Conservation (phyloP, 2,329 filamentous ascomycete genomes). For the Fonsecaea erecta region DNA sequence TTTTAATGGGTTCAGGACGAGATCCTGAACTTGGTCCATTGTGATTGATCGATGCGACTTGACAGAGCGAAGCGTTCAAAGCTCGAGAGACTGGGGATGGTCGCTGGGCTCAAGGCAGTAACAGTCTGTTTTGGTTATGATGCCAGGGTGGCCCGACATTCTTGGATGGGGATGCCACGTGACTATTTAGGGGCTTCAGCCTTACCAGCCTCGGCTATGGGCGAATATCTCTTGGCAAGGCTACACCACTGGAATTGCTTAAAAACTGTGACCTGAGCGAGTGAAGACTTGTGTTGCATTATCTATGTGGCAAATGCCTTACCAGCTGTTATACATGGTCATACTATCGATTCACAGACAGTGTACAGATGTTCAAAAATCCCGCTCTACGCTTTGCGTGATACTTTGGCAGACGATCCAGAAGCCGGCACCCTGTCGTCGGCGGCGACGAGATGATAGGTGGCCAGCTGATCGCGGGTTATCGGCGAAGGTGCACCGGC, state of each 20-base stretch:
- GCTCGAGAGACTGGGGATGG: not conserved
- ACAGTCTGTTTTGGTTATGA: conserved; percentile 1
- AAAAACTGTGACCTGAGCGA: not conserved
- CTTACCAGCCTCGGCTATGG: conserved; percentile 20
- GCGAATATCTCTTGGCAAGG: no score
- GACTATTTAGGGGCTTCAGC: conserved; percentile 19
- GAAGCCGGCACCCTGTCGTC: not conserved
- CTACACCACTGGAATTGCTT: no score
- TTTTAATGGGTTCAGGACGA: conserved; percentile 50
- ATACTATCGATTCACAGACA: not conserved
- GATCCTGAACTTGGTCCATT: conserved; percentile 50
- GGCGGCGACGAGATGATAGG: conserved; percentile 58
- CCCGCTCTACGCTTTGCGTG: conserved; percentile 7
- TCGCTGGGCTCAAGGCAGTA: not conserved
- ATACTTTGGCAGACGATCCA: not conserved
- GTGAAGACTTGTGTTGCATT: not conserved
- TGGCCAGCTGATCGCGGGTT: conserved; percentile 62
- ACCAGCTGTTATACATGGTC: not conserved
- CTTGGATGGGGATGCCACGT: not conserved
- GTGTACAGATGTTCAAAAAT: not conserved
- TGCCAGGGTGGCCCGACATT: conserved; percentile 21
- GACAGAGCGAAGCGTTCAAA: not conserved
- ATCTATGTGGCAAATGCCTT: not conserved
- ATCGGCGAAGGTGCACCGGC: conserved; percentile 76
- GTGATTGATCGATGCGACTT: conserved; percentile 1